Conservation (phyloP, 1,284 basidiomycete species). For the Ganoderma sinense region DNA sequence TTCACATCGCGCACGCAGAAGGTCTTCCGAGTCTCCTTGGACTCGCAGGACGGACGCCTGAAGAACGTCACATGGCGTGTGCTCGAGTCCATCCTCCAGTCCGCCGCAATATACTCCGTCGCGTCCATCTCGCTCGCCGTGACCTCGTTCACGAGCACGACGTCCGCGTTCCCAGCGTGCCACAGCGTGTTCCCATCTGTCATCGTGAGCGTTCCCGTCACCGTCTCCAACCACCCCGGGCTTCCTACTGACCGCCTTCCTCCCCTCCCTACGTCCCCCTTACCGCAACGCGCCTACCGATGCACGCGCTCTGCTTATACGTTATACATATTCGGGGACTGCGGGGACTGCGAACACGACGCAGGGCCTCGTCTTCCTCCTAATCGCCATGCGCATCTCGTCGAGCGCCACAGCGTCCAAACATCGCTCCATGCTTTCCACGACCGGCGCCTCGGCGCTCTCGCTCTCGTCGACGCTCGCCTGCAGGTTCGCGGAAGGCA, state of each 20-base stretch:
- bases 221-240: not conserved
- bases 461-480: not conserved
- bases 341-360: not conserved
- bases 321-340: not conserved
- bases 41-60: not conserved
- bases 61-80: constrained; percentile 19
- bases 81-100: constrained; percentile 30
- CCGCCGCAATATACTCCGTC: constrained; percentile 29
- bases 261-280: not conserved
- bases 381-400: constrained; percentile 27
- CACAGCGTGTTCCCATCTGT: constrained; percentile 27
- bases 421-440: not conserved
- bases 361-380: constrained; percentile 28
- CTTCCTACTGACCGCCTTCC: not conserved
- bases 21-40: not conserved
- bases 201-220: constrained; percentile 21
- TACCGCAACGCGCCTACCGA: not conserved
- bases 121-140: constrained; percentile 26
- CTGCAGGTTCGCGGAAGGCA: not conserved
- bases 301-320: not conserved
- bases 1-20: constrained; percentile 2
- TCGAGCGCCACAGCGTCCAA: not conserved
- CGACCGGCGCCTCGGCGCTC: not conserved
- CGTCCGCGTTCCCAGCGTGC: constrained; percentile 21
- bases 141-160: constrained; percentile 25